Evolutionary conservation across 108 stramenopile genomes (phyloP), one percentile per base, ranked within the genome.

Genomic region (Cyclotella baltica): DNA sequence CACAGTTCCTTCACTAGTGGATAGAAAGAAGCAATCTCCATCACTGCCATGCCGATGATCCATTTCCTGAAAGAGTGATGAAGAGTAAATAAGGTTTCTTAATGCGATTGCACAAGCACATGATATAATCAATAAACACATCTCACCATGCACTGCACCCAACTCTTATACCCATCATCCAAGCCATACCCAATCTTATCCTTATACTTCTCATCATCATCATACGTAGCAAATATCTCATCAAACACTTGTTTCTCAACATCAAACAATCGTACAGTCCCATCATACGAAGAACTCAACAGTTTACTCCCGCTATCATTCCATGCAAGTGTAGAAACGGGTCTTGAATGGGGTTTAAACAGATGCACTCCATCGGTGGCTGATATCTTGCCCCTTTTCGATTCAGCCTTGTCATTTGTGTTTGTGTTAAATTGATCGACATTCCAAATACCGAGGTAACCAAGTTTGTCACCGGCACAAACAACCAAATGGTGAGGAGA

Each of bases 211-310:
- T 81, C 76, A n/a, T 83, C 81, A 70, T 90, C 93, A 47, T 85
- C 83, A 70, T 91, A 93, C 6, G 90, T 91, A 5, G 93, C 95
- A 86, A 96, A 94, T 19, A 92, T 78, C 57, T 96, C 85, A 35
- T 80, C 43, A 79, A 90, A 90, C 0, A 62, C 78, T 36, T 85
- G 77, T 18, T 70, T 86, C 62, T 86, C 83, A 0, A 86, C 86
- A 62, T 95, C 87, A 36, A 91, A 84, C 19, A 56, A 5, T 18
- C 93, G 83, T n/a, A 92, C 88, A 0, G 89, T 85, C 18, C 93
- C 91, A 73, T 95, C 93, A 61, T 95, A 95, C 4, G 90, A 90
- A 13, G 79, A 72, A 2, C 91, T 85, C 22, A 92, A 71, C 37
- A 95, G 70, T 25, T 72, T 64, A 30, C 73, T 38, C 0, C 89